Percentiles rank a stretch among this genome's conserved stretches.
Conservation (phyloP, 768 basidiomycete genomes). For the Crepidotus variabilis region DNA sequence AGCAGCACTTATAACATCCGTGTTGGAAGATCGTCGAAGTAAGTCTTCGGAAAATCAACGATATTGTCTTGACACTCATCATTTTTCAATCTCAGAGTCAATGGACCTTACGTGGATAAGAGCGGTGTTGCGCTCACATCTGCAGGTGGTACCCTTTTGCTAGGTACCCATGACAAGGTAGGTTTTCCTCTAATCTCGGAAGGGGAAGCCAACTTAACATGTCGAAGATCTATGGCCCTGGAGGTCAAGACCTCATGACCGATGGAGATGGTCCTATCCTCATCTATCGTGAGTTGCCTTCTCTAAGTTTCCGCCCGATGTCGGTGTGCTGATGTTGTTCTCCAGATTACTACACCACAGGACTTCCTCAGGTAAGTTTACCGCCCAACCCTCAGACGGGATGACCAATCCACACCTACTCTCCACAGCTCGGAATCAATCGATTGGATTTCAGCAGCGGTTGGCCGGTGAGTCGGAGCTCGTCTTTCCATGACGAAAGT, state of each 20-base stretch:
- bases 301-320: not conserved
- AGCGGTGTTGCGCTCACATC: constrained; percentile 37
- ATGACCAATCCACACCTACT: not conserved
- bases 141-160: constrained; percentile 52
- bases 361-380: constrained; percentile 31
- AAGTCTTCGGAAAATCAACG: constrained; percentile 7
- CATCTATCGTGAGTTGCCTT: constrained; percentile 41
- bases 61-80: not conserved
- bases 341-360: constrained; percentile 50
- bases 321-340: not conserved
- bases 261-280: constrained; percentile 44
- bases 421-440: constrained; percentile 39
- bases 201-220: not conserved
- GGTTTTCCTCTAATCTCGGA: constrained; percentile 3
- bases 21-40: constrained; percentile 47
- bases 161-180: constrained; percentile 40
- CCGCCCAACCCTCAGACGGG: not conserved
- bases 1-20: constrained; percentile 58
- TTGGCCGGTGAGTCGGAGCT: constrained; percentile 36
- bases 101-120: constrained; percentile 44
- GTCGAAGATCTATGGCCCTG: constrained; percentile 54
- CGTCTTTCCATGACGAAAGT: too few relatives aligned
- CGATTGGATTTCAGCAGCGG: constrained; percentile 44
- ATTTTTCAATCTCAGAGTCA: constrained; percentile 24
- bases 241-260: constrained; percentile 46